phyloP scores from a whole-genome alignment of 495 filamentous ascomycete species.

The Articulospora tetracladia region DNA sequence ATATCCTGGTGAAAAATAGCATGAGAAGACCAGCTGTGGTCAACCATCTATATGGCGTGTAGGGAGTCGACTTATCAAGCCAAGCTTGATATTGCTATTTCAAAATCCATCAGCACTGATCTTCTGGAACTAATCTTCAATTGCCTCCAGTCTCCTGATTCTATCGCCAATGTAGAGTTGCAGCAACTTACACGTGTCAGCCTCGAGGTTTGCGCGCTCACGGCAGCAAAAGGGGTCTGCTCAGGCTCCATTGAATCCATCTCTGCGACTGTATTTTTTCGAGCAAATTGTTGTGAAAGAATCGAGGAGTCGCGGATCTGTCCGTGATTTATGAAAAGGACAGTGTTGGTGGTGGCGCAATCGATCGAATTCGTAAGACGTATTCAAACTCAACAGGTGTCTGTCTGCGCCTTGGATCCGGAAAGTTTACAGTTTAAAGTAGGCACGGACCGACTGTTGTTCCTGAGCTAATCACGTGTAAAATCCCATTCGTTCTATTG shows the following conservation, averaged over 20 bases:
- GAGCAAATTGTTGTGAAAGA: neutral
- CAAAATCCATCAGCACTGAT: neutral
- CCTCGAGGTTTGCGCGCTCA: constrained; percentile 77
- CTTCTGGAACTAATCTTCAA: neutral
- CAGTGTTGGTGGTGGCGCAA: constrained; percentile 7
- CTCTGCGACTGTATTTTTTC: constrained; percentile 8
- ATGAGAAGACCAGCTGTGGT: constrained; percentile 70
- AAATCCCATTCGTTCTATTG: neutral
- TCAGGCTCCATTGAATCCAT: constrained; percentile 83
- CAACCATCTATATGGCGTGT: constrained; percentile 81
- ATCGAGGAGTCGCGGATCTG: neutral
- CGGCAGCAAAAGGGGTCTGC: constrained; percentile 77
- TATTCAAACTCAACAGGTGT: neutral
- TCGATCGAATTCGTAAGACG: neutral
- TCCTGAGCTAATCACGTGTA: neutral
- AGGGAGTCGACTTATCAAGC: constrained; percentile 89
- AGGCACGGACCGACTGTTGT: neutral
- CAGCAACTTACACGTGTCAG: constrained; percentile 58
- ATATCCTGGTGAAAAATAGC: constrained; percentile 82
- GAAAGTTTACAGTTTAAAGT: no score
- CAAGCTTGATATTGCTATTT: constrained; percentile 88
- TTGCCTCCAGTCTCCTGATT: neutral
- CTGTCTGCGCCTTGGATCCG: neutral
- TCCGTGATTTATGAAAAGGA: neutral
- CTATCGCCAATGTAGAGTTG: neutral